These are phyloP conservation scores for Sugiyamaella lignohabitans DNA, from an alignment of 805 yeast genomes.

Conservation along the genomic window DNA sequence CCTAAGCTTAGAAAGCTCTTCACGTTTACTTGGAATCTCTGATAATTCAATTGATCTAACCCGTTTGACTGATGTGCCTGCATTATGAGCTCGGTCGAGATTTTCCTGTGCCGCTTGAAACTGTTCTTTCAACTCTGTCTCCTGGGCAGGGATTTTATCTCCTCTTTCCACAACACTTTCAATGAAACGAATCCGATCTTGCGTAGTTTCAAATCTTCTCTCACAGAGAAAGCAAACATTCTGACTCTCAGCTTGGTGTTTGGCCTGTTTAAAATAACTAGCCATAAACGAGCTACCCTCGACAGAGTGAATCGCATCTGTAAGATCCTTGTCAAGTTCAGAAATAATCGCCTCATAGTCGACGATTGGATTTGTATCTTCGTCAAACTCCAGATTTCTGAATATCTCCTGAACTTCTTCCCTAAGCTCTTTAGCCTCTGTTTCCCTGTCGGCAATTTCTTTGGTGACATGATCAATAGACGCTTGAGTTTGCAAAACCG, in stretches of 20 bases:
- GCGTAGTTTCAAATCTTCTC: conserved; percentile 48
- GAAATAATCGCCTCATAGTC: conserved; percentile 45
- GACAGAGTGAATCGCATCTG: conserved; percentile 51
- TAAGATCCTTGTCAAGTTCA: conserved; percentile 57
- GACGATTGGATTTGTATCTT: conserved; percentile 31
- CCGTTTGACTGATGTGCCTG: neutral
- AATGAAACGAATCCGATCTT: conserved; percentile 21
- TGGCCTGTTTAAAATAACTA: conserved; percentile 63
- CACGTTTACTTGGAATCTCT: neutral
- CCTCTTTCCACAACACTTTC: conserved; percentile 28
- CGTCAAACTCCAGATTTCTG: conserved; percentile 35
- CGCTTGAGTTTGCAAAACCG: neutral
- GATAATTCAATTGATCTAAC: neutral
- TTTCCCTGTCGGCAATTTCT: neutral
- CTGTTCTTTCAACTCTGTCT: conserved; percentile 8
- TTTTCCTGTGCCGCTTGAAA: neutral
- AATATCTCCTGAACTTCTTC: conserved; percentile 14
- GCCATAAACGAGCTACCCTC: conserved; percentile 65
- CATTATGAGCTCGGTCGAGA: neutral
- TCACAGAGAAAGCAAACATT: conserved; percentile 67
- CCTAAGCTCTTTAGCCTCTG: neutral
- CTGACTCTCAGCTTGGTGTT: conserved; percentile 22
- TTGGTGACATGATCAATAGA: neutral
- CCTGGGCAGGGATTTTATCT: conserved; percentile 30
- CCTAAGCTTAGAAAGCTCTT: neutral